These are phyloP conservation scores for Pyrus hybrid DNA, from an alignment of 331 rosid genomes.

Conservation along the genomic window DNA sequence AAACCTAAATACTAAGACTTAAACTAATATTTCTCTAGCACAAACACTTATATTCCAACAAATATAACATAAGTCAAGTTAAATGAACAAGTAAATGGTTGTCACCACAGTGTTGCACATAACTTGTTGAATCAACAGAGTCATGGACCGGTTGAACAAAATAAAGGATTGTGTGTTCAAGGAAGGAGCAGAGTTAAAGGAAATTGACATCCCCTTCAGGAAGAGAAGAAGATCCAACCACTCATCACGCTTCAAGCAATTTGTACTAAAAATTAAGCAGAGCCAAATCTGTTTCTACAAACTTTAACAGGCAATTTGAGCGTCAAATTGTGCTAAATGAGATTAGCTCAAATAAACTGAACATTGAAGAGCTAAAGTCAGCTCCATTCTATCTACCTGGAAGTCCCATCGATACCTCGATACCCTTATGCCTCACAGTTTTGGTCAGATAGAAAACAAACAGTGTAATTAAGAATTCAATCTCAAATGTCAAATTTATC, in stretches of 20 bases:
- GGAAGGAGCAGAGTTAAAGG: not conserved
- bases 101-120: not conserved
- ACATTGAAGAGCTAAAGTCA: not conserved
- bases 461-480: no score
- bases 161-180: not conserved
- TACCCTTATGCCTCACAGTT: not conserved
- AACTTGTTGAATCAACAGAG: not conserved
- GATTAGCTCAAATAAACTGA: not conserved
- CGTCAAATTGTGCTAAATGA: not conserved
- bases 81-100: slow-evolving; percentile 1
- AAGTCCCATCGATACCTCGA: not conserved
- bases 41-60: no score
- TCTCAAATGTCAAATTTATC: no score
- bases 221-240: not conserved
- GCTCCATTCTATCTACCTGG: not conserved
- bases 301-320: not conserved
- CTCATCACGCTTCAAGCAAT: not conserved
- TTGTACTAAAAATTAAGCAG: not conserved
- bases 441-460: not conserved
- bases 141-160: not conserved
- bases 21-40: no score
- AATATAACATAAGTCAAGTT: not conserved
- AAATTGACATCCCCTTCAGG: not conserved
- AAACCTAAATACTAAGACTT: no score
- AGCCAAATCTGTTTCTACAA: not conserved